These are phyloP conservation scores for Rhizophagus clarus DNA, from an alignment of 192 early-diverging fungal species.

Conservation along the genomic window DNA sequence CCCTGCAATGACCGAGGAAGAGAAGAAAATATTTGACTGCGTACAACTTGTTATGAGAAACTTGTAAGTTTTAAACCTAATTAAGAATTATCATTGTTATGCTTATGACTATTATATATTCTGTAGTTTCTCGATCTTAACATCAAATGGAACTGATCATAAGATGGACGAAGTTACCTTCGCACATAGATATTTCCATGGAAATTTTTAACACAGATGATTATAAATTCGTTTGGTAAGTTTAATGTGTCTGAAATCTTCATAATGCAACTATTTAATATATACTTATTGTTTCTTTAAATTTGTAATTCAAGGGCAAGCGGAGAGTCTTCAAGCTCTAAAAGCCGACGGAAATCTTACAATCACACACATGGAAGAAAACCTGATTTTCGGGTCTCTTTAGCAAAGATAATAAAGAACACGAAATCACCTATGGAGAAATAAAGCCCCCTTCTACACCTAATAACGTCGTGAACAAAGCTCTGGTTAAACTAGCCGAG, in stretches of 20 bases:
- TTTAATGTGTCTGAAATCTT: conserved; percentile 9
- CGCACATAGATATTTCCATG: conserved; percentile 14
- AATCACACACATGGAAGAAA: conserved; percentile 8
- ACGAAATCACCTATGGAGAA: conserved; percentile 26
- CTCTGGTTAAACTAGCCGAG: conserved; percentile 21
- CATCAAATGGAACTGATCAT: conserved; percentile 8
- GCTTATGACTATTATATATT: conserved; percentile 20
- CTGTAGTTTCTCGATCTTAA: conserved; percentile 23
- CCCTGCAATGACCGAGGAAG: conserved; percentile 9
- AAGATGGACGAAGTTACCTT: conserved; percentile 25
- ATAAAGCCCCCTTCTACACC: conserved; percentile 15
- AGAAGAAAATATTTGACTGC: conserved; percentile 24
- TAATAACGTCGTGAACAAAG: conserved; percentile 21
- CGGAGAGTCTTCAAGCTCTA: conserved; percentile 21
- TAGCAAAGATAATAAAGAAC: conserved; percentile 18
- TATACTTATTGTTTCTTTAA: conserved; percentile 20
- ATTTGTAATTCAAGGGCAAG: conserved; percentile 18
- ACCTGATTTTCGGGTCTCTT: conserved; percentile 23
- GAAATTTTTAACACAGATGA: conserved; percentile 15
- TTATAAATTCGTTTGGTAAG: conserved; percentile 30
- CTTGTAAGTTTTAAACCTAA: conserved; percentile 29
- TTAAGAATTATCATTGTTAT: conserved; percentile 17
- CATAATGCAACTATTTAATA: conserved; percentile 4
- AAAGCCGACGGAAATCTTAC: conserved; percentile 11
- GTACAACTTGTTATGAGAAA: conserved; percentile 24